Base-by-base conservation (phyloP, 2,329 filamentous ascomycete genomes). In the Fusarium tanahbumbuense region DNA sequence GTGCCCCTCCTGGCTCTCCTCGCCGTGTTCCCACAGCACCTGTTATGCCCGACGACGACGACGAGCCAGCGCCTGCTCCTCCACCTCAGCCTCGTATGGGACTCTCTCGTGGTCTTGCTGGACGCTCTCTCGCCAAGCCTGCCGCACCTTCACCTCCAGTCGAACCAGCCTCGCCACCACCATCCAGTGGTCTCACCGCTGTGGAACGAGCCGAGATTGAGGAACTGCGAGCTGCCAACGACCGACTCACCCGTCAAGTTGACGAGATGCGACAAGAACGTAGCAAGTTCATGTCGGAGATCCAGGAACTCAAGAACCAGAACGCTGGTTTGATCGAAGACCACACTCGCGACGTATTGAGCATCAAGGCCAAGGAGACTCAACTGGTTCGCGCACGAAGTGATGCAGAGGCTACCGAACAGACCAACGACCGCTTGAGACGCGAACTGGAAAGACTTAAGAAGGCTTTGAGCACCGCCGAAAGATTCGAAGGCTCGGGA, bases 321-420 rank as follows among this genome's bases (percentile, higher is more conserved):
- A 99, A 99, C 76, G 96, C 96, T 25, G 92, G 96, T 68, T 85
- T 99, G 34, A 99, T 99, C 66, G 96, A 99, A 81, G 95, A 98
- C 75, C 95, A 98, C 79, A 99, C 96, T 0, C 88, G 95, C 49
- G 95, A 99, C 75, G 93, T 98, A 0, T 85, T 99, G 44, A 96
- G 94, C 73, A 97, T 99, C 82, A 98, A 98, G 80, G 96, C 96
- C 16, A 99, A 99, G 81, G 96, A 99, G 80, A 98, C 96, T 5
- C 96, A 99, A 76, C 87, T 99, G 8, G 95, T 98, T 12, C 91
- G 96, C 46, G 94, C 96, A 13, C 88, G 94, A 57, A 94, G 92
- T 71, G 96, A 99, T 76, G 92, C 92, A 32, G 95, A 98, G 78
- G 90, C 93, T 1, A 93, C 94, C 0, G 94, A 98, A 78, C 91